phyloP scores from a whole-genome alignment of 345 rosid species.

The Brassica cretica region DNA sequence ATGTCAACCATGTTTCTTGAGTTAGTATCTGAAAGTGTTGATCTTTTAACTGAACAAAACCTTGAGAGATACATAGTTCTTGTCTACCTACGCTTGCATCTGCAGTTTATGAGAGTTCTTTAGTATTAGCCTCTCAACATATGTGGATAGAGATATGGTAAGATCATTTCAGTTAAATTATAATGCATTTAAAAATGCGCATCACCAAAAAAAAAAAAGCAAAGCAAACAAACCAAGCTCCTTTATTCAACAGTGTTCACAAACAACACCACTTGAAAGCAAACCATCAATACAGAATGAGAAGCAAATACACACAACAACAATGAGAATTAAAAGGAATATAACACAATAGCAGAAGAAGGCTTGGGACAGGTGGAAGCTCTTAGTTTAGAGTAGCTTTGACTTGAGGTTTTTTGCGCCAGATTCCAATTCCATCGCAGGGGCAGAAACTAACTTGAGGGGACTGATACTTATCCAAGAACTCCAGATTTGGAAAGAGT shows the following conservation, averaged over 20 bases:
- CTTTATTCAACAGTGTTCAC: slow-evolving; percentile 30
- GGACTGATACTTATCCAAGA: slow-evolving; percentile 36
- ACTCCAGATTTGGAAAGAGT: slow-evolving; percentile 22
- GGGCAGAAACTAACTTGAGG: slow-evolving; percentile 40
- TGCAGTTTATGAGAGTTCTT: not conserved
- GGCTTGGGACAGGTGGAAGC: not conserved
- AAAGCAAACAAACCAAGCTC: slow-evolving; percentile 17
- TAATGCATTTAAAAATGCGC: not conserved
- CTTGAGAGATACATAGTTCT: not conserved
- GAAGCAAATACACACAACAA: not conserved
- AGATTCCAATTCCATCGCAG: slow-evolving; percentile 34
- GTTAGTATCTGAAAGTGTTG: not conserved
- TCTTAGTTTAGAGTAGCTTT: not conserved
- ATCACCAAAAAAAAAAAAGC: not conserved
- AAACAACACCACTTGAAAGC: slow-evolving; percentile 28
- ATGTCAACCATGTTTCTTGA: not conserved
- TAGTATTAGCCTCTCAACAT: not conserved
- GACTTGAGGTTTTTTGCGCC: not conserved
- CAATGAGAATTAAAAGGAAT: not conserved
- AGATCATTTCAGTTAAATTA: not conserved
- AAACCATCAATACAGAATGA: not conserved
- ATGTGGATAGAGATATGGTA: not conserved
- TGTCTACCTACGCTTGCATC: not conserved
- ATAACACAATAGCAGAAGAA: not conserved
- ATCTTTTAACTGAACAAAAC: not conserved